Evolutionary conservation across 768 basidiomycete species (phyloP), one percentile per base, ranked within the genome.

Genomic region (Kwoniella shandongensis): DNA sequence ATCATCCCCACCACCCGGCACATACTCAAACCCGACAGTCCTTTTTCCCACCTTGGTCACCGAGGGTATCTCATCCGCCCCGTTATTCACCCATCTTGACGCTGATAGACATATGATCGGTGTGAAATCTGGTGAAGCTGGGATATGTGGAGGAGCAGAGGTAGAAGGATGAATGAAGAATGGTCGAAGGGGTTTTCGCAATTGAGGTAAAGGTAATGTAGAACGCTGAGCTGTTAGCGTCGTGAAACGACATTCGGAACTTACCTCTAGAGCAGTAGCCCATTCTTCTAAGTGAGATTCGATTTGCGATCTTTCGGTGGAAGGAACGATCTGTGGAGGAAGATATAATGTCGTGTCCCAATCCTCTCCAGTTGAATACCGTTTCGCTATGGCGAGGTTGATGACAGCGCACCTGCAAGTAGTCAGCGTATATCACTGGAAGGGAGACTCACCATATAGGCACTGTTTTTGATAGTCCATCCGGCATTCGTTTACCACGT

Each of bases 1-100:
- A 67, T 98, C 94, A 67, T 97, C 94, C 0, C 92, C 94, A 0
- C 88, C 89, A 1, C 94, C 94, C 74, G 94, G 92, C 7, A 97
- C 83, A 72, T 97, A 97, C 20, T 85, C 80, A 71, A 86, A 96
- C 0, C 88, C 89, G 57, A 88, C 86, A 1, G 82, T 53, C 6
- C 84, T 53, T 13, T 55, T 57, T 13, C 38, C 52, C 1, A 69
- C 27, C 49, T 58, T 55, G 18, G 69, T 72, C 0, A 64, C 54
- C 1, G 55, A 38, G 3, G 72, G 72, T 3, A 72, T 60, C 5
- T 67, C 63, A 49, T 69, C 69, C 1, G 84, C 83, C 5, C 47
- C 70, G 6, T 65, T 51, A 2, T 78, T 69, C 5, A 86, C 80
- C 61, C 84, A 85, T 62, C 83, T 84, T 3, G 91, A 93, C 1